Evolutionary conservation across 768 basidiomycete genomes (phyloP).

Genomic region (Rhodotorula diobovata): DNA sequence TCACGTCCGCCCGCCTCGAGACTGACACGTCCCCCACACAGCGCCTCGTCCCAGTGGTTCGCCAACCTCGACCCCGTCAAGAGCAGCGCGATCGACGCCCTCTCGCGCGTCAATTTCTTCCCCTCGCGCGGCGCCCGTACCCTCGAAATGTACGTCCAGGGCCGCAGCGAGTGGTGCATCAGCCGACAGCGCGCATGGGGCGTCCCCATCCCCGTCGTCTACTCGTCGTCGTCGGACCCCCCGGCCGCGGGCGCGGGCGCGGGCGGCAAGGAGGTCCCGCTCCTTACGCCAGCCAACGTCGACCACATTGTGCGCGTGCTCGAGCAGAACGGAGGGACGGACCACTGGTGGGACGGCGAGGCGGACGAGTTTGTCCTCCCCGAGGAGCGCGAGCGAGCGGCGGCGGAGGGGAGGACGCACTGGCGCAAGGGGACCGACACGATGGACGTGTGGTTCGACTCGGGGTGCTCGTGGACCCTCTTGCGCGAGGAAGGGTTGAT

Average conservation of each 20-base stretch:
- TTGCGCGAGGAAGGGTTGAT: constrained; percentile 47
- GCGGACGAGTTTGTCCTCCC: constrained; percentile 71
- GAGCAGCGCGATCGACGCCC: constrained; percentile 62
- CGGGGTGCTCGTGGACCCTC: constrained; percentile 88
- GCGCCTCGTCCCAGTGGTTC: constrained; percentile 96
- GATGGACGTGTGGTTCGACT: constrained; percentile 99
- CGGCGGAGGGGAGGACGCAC: constrained; percentile 55
- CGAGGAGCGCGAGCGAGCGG: constrained; percentile 55
- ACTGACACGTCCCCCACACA: constrained; percentile 44
- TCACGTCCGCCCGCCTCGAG: too few relatives aligned
- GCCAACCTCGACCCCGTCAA: constrained; percentile 85
- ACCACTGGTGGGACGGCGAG: constrained; percentile 89
- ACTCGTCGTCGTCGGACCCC: constrained; percentile 48
- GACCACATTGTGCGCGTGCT: constrained; percentile 73
- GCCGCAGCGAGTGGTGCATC: constrained; percentile 97
- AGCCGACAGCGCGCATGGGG: constrained; percentile 97
- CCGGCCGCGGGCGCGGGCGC: too few relatives aligned
- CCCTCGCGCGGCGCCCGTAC: constrained; percentile 73
- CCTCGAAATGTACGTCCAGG: constrained; percentile 77
- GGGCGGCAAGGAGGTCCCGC: constrained; percentile 45
- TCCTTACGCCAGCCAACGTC: constrained; percentile 63
- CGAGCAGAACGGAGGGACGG: constrained; percentile 65
- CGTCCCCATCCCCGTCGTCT: constrained; percentile 85
- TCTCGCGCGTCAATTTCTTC: constrained; percentile 67
- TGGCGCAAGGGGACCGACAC: constrained; percentile 86